Percentiles rank a stretch among this genome's conserved stretches.
These are phyloP conservation scores for Globisporangium apiculatum DNA, from an alignment of 352 stramenopile species.

Conservation along the genomic window DNA sequence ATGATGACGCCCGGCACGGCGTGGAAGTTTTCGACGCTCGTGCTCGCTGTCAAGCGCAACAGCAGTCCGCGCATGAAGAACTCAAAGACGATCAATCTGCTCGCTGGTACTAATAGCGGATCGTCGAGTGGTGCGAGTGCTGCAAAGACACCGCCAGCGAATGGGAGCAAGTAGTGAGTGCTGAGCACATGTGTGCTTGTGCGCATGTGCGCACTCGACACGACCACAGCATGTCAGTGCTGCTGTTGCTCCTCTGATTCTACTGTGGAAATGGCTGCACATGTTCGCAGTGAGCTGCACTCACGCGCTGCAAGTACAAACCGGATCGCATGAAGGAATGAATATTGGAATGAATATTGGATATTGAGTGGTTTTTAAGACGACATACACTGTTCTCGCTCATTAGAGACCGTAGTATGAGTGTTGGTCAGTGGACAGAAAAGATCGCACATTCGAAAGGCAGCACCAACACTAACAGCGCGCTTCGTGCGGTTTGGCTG, in stretches of 20 bases:
- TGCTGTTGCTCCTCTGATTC: background rate
- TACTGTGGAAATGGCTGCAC: background rate
- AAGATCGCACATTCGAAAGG: background rate
- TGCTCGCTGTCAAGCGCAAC: constrained; percentile 55
- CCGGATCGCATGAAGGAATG: background rate
- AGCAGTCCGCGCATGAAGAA: constrained; percentile 48
- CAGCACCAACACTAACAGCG: too few relatives aligned
- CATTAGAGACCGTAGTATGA: too few relatives aligned
- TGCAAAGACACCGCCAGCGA: too few relatives aligned
- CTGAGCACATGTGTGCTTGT: too few relatives aligned
- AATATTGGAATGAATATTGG: too few relatives aligned
- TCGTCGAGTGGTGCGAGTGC: too few relatives aligned
- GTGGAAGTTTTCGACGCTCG: constrained; percentile 72
- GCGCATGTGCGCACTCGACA: background rate
- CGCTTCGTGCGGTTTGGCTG: too few relatives aligned
- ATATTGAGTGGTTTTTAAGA: too few relatives aligned
- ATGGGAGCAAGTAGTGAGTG: too few relatives aligned
- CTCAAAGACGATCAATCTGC: constrained; percentile 59
- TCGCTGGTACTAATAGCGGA: constrained; percentile 7
- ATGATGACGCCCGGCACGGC: constrained; percentile 59
- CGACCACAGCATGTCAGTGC: background rate
- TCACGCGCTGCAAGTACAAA: constrained; percentile 6
- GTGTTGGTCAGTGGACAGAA: too few relatives aligned
- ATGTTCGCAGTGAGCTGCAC: constrained; percentile 5
- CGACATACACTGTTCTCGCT: too few relatives aligned